Percentiles rank a stretch among this genome's conserved stretches.
Conservation (phyloP, 371 early-diverging fungal species). For the Nematocida major region DNA sequence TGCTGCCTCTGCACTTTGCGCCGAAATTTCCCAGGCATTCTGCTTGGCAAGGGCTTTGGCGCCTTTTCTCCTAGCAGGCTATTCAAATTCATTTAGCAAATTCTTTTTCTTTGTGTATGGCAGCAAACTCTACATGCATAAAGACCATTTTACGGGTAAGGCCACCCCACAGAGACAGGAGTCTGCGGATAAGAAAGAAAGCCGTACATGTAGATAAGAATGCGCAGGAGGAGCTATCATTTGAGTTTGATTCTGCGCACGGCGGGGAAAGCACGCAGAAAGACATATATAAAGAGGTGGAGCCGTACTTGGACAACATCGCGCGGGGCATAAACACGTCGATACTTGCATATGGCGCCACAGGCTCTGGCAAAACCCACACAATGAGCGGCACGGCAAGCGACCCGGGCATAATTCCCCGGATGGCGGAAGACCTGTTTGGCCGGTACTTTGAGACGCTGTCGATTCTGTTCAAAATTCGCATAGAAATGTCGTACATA, state of each 20-base stretch:
- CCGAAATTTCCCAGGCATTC: too few relatives aligned
- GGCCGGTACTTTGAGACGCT: conserved; percentile 37
- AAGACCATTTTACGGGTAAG: conserved; percentile 22
- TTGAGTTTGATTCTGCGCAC: conserved; percentile 22
- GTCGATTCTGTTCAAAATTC: conserved; percentile 31
- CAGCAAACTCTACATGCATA: neutral
- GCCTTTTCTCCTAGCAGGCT: neutral
- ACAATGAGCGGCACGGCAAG: conserved; percentile 67
- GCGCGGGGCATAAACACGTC: conserved; percentile 60
- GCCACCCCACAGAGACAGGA: conserved; percentile 20
- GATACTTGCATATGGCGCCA: conserved; percentile 71
- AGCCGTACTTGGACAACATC: conserved; percentile 38
- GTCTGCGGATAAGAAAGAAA: conserved; percentile 6
- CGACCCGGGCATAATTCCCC: conserved; percentile 65
- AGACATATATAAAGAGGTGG: conserved; percentile 19
- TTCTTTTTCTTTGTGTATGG: conserved; percentile 43
- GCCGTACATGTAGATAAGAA: conserved; percentile 23
- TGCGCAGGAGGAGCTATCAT: conserved; percentile 7
- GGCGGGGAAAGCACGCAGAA: conserved; percentile 5
- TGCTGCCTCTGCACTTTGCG: too few relatives aligned
- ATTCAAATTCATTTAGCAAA: neutral
- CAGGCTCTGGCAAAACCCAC: conserved; percentile 70
- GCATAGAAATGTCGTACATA: conserved; percentile 48
- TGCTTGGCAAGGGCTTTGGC: too few relatives aligned
- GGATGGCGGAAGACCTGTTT: conserved; percentile 60